Evolutionary conservation across 2,329 filamentous ascomycete species (phyloP), one percentile per base, ranked within the genome.

Genomic region (Colletotrichum australisinense): DNA sequence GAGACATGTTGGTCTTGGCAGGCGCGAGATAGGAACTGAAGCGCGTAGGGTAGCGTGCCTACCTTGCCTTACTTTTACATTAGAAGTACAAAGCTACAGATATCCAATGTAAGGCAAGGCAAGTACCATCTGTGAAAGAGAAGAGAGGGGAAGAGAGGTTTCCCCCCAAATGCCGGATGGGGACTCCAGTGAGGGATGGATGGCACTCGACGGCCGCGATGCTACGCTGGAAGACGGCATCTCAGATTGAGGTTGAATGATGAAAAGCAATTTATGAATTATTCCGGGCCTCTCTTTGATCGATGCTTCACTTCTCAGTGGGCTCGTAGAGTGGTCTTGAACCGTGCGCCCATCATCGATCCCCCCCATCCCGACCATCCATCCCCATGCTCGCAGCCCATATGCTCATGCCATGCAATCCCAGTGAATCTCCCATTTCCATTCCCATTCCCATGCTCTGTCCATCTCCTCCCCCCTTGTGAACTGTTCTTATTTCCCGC

Each of bases 241-340:
- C 22, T 42, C 49, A n/a, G 22, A 30, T 24, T 46, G 22, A 49
- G 42, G 24, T 22, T 22, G 32, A 46, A 28, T 55, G 49, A 49
- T 49, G 9, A 49, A n/a, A 49, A 49, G 16, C 30, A 35, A 56
- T 22, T n/a, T 30, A 53, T 24, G 46, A 30, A 30, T 32, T 26
- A 35, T 67, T 16, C 19, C n/a, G n/a, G 26, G 55, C 59, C 35
- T 49, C 3, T 49, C 42, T 49, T 4, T 49, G 6, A n/a, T 26
- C 46, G 63, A 56, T 32, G n/a, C 30, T 24, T 24, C 24, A 62
- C 53, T 9, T 42, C 55, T 32, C 38, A 55, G 46, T 53, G 42
- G 62, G 4, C 32, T 64, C 11, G 42, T 67, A 65, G 58, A 66
- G 26, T 42, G 55, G 24, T n/a, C 46, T 71, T 67, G 69, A 67